phyloP scores from a whole-genome alignment of 148 eudicot genomes.

The Rhododendron vialii region DNA sequence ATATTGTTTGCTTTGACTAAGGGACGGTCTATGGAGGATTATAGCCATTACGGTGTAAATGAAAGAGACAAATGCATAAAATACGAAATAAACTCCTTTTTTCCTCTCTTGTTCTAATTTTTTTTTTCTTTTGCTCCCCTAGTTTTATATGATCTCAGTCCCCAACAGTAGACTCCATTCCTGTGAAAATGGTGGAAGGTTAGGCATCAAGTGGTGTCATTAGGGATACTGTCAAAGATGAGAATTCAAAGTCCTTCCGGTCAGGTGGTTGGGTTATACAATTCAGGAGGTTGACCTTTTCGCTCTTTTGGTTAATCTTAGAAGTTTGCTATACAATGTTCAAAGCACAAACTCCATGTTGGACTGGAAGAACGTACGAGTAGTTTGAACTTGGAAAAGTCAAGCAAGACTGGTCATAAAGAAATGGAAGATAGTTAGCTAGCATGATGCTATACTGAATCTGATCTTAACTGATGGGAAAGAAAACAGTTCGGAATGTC shows the following conservation, averaged over 20 bases:
- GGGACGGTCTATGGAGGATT: neutral
- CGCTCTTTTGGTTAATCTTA: neutral
- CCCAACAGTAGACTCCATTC: neutral
- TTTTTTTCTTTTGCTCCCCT: neutral
- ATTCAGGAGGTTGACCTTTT: neutral
- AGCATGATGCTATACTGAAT: neutral
- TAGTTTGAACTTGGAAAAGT: neutral
- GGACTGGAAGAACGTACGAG: neutral
- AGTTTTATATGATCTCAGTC: neutral
- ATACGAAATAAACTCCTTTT: neutral
- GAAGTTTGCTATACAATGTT: neutral
- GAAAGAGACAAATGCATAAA: neutral
- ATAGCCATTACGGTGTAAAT: neutral
- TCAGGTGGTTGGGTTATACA: neutral
- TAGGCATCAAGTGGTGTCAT: neutral
- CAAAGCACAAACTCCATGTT: neutral
- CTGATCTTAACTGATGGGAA: neutral
- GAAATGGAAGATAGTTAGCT: neutral
- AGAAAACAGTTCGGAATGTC: neutral
- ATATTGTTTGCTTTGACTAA: neutral
- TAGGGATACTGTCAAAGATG: neutral
- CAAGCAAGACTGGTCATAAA: neutral
- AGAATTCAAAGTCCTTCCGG: neutral
- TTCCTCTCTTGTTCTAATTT: neutral
- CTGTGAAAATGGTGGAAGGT: neutral